A percentile compares a stretch with the other conserved stretches of the same genome.
These are phyloP conservation scores for Phytophthora cryptogea DNA, from an alignment of 352 stramenopile species.

Conservation along the genomic window DNA sequence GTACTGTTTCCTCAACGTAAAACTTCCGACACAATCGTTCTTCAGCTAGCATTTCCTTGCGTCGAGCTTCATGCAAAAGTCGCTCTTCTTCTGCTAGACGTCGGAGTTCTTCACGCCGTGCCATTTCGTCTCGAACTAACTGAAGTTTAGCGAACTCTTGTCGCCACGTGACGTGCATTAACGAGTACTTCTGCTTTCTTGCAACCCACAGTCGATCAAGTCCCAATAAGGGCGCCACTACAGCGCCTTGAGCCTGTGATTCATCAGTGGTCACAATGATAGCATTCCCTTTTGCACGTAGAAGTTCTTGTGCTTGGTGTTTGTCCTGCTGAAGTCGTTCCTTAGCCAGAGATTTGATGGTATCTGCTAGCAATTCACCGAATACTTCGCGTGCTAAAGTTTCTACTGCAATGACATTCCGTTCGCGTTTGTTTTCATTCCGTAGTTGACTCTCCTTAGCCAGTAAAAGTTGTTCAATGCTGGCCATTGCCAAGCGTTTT, in stretches of 20 bases:
- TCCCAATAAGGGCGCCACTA: conserved; percentile 18
- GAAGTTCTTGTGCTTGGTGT: conserved; percentile 23
- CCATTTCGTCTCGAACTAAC: conserved; percentile 52
- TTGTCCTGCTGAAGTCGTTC: conserved; percentile 28
- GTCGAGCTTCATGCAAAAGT: conserved; percentile 37
- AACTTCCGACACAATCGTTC: conserved; percentile 64
- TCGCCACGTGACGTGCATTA: conserved; percentile 47
- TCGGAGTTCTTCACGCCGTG: conserved; percentile 55
- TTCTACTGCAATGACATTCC: conserved; percentile 27
- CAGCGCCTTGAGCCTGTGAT: background rate
- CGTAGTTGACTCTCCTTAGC: conserved; percentile 37
- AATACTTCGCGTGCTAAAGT: conserved; percentile 34
- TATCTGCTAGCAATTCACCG: conserved; percentile 22
- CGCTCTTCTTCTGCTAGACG: conserved; percentile 57
- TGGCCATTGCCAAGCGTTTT: conserved; percentile 68
- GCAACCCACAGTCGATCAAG: conserved; percentile 54
- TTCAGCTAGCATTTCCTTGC: conserved; percentile 74
- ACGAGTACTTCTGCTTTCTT: conserved; percentile 39
- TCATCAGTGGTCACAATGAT: conserved; percentile 13
- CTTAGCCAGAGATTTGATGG: conserved; percentile 30
- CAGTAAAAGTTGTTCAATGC: conserved; percentile 51
- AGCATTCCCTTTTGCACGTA: conserved; percentile 18
- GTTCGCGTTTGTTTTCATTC: conserved; percentile 29
- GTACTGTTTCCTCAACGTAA: conserved; percentile 66
- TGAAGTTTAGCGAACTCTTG: conserved; percentile 51